A percentile compares a stretch with the other conserved stretches of the same genome.
Evolutionary conservation across 2,329 filamentous ascomycete species (phyloP).

Genomic region (Xylariaceae sp.): DNA sequence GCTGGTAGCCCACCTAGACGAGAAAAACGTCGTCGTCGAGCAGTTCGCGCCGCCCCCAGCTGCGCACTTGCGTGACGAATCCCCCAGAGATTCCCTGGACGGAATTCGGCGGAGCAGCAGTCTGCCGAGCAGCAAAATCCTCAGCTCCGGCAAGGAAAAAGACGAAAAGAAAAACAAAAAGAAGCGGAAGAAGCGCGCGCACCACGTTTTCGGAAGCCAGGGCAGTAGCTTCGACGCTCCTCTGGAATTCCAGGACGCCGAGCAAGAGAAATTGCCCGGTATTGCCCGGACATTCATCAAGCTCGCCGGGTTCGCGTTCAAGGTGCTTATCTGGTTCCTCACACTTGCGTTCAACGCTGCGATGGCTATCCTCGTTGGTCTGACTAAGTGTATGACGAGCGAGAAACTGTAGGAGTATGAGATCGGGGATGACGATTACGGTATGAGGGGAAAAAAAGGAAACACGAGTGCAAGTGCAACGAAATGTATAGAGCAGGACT

Average conservation of each 20-base stretch:
- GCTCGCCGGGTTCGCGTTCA: constrained; percentile 49
- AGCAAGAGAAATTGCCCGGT: constrained; percentile 47
- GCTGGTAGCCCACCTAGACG: constrained; percentile 54
- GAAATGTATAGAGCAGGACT: background rate
- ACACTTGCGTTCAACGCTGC: constrained; percentile 52
- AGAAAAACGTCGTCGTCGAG: constrained; percentile 46
- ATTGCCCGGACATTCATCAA: constrained; percentile 45
- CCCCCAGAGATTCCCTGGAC: background rate
- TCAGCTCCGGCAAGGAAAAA: constrained; percentile 21
- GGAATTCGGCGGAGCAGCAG: constrained; percentile 27
- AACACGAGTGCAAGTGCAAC: background rate
- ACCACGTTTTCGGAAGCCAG: constrained; percentile 51
- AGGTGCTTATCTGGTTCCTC: constrained; percentile 53
- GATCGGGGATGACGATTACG: background rate
- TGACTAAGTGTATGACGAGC: constrained; percentile 46
- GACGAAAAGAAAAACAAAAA: constrained; percentile 32
- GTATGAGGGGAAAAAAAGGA: background rate
- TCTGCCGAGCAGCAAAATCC: constrained; percentile 29
- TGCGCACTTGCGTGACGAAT: constrained; percentile 26
- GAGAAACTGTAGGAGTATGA: constrained; percentile 34
- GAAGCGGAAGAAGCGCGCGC: constrained; percentile 34
- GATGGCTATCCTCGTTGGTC: constrained; percentile 43
- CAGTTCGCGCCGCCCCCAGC: constrained; percentile 55
- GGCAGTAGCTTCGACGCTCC: constrained; percentile 42
- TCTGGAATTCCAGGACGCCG: constrained; percentile 35